These are phyloP conservation scores for Piedraia hortae DNA, from an alignment of 2,329 filamentous ascomycete species.

Conservation along the genomic window DNA sequence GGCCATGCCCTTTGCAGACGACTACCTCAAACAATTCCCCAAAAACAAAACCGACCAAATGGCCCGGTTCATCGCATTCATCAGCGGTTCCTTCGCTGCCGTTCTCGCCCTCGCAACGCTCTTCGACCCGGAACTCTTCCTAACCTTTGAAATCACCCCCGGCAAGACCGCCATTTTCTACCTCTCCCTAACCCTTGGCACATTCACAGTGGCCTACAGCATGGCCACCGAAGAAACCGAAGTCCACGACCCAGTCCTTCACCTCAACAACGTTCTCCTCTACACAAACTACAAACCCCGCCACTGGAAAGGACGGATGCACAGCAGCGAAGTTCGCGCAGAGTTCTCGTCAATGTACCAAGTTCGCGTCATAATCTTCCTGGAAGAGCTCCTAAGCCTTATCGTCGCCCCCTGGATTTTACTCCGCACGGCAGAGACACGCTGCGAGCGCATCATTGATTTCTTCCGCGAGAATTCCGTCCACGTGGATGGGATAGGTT, in stretches of 20 bases:
- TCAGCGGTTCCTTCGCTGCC: conserved; percentile 62
- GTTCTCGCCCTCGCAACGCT: conserved; percentile 62
- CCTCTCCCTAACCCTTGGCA: conserved; percentile 50
- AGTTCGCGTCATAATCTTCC: conserved; percentile 68
- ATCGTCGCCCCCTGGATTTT: conserved; percentile 75
- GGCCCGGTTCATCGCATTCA: conserved; percentile 61
- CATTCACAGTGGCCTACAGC: conserved; percentile 63
- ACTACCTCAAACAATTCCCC: conserved; percentile 87
- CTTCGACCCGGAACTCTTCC: conserved; percentile 71
- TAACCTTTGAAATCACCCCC: conserved; percentile 71
- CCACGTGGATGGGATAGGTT: conserved; percentile 83
- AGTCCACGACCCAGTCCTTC: conserved; percentile 78
- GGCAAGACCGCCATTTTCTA: conserved; percentile 82
- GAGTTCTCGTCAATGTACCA: conserved; percentile 85
- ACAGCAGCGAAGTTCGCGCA: conserved; percentile 72
- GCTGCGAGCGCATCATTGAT: conserved; percentile 78
- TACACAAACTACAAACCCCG: conserved; percentile 79
- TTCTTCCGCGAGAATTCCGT: conserved; percentile 97
- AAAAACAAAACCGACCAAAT: conserved; percentile 79
- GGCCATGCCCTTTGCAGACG: conserved; percentile 76
- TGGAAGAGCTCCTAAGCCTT: conserved; percentile 80
- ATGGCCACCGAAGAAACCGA: conserved; percentile 60
- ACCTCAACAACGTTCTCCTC: conserved; percentile 64
- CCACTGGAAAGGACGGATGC: conserved; percentile 70
- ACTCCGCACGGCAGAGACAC: conserved; percentile 60